Conservation (phyloP, 352 stramenopile genomes). For the Aphanomyces astaci region DNA sequence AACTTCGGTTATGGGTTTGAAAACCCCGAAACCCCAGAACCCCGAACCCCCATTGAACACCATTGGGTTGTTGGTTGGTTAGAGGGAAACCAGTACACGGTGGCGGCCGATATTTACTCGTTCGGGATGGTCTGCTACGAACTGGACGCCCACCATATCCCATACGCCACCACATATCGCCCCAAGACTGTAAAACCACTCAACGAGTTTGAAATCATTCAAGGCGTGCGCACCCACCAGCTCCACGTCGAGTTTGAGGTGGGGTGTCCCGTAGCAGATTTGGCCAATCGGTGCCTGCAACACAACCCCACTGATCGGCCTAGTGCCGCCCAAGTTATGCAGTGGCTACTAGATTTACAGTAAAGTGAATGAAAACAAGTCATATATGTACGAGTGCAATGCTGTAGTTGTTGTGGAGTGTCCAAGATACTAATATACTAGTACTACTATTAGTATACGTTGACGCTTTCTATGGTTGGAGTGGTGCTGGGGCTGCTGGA, state of each 20-base stretch:
- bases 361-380: too few species aligned
- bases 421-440: too few species aligned
- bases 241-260: not conserved
- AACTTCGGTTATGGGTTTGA: too few species aligned
- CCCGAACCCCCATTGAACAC: too few species aligned
- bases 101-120: constrained; percentile 20
- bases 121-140: constrained; percentile 20
- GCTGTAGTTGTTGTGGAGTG: too few species aligned
- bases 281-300: not conserved
- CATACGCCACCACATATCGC: not conserved
- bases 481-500: too few species aligned
- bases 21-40: too few species aligned
- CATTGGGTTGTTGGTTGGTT: too few species aligned
- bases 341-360: not conserved
- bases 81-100: constrained; percentile 11
- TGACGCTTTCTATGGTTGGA: too few species aligned
- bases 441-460: too few species aligned
- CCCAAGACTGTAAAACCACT: not conserved
- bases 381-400: too few species aligned
- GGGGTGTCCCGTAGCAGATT: not conserved
- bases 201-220: constrained; percentile 21
- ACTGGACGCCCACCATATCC: not conserved
- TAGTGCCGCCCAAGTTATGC: not conserved
- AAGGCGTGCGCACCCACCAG: not conserved
- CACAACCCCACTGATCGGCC: not conserved